Conservation (phyloP, 495 filamentous ascomycete genomes). For the Neurospora terricola region DNA sequence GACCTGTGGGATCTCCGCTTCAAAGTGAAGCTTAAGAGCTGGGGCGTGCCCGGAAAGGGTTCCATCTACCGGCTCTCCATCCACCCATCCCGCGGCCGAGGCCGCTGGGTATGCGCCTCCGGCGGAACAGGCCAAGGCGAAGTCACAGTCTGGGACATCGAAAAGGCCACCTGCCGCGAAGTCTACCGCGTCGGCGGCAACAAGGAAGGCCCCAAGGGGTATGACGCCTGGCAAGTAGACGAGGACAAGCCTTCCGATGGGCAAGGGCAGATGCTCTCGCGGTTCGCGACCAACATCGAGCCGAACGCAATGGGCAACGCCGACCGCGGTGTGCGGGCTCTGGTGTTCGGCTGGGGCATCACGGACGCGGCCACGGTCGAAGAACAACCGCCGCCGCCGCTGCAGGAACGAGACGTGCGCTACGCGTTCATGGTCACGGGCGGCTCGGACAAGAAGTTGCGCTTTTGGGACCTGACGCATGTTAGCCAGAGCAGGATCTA, state of each 20-base stretch:
- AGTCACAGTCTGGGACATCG: conserved; percentile 91
- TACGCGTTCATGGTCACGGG: conserved; percentile 71
- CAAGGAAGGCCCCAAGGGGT: conserved; percentile 51
- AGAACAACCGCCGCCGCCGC: conserved; percentile 26
- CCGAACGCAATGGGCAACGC: conserved; percentile 36
- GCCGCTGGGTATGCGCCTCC: conserved; percentile 74
- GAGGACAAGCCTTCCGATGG: conserved; percentile 71
- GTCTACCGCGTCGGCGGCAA: conserved; percentile 61
- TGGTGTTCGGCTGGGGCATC: conserved; percentile 42
- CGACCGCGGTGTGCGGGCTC: conserved; percentile 51
- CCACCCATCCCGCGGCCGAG: conserved; percentile 66
- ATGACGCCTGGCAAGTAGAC: conserved; percentile 83
- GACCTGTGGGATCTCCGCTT: conserved; percentile 97
- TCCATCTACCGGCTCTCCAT: conserved; percentile 71
- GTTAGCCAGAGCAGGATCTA: conserved; percentile 67
- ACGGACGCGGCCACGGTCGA: conserved; percentile 22
- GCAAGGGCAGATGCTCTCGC: conserved; percentile 54
- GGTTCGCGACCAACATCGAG: conserved; percentile 68
- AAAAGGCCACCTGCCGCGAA: conserved; percentile 80
- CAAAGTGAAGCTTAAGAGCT: conserved; percentile 72
- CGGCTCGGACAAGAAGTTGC: conserved; percentile 80
- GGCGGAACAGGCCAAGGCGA: conserved; percentile 88
- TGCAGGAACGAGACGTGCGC: conserved; percentile 37
- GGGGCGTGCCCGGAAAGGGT: conserved; percentile 75
- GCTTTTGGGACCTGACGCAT: conserved; percentile 80